Conservation (phyloP, 1,284 basidiomycete genomes). For the Amylostereum chailletii region DNA sequence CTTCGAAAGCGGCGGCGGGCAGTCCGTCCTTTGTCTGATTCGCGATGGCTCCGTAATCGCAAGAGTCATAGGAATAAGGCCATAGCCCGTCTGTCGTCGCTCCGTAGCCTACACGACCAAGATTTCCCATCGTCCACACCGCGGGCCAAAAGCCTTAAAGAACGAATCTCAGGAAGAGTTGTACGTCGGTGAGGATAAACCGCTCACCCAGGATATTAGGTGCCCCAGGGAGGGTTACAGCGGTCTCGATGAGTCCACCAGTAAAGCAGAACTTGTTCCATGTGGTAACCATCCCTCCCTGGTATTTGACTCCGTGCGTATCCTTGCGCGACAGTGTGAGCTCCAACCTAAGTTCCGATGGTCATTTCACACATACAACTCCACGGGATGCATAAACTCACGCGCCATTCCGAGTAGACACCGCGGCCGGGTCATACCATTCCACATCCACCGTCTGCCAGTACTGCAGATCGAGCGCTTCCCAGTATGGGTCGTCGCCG, state of each 20-base stretch:
- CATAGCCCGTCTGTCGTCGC: slow-evolving; percentile 49
- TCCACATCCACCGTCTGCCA: slow-evolving; percentile 39
- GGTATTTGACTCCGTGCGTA: slow-evolving; percentile 70
- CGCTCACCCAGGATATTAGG: slow-evolving; percentile 33
- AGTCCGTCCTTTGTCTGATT: slow-evolving; percentile 36
- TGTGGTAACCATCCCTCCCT: slow-evolving; percentile 56
- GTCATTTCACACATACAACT: slow-evolving; percentile 16
- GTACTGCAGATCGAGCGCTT: slow-evolving; percentile 64
- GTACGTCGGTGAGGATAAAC: neutral
- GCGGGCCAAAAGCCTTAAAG: slow-evolving; percentile 62
- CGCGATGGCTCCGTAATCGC: slow-evolving; percentile 45
- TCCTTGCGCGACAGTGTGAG: slow-evolving; percentile 65
- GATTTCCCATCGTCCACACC: slow-evolving; percentile 71
- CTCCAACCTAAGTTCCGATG: slow-evolving; percentile 57
- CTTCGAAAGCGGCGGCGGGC: slow-evolving; percentile 26
- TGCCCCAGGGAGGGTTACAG: slow-evolving; percentile 50
- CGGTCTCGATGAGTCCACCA: slow-evolving; percentile 60
- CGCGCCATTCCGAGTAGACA: slow-evolving; percentile 73
- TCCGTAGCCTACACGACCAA: slow-evolving; percentile 73
- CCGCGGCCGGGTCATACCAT: slow-evolving; percentile 73
- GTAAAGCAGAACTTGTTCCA: slow-evolving; percentile 80
- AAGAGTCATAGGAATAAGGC: slow-evolving; percentile 42
- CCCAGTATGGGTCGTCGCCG: slow-evolving; percentile 35
- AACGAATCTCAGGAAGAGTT: slow-evolving; percentile 19
- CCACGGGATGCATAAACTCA: slow-evolving; percentile 45